Conservation (phyloP, 1,139 yeast genomes). For the Casaregolazyma suthepensis region DNA sequence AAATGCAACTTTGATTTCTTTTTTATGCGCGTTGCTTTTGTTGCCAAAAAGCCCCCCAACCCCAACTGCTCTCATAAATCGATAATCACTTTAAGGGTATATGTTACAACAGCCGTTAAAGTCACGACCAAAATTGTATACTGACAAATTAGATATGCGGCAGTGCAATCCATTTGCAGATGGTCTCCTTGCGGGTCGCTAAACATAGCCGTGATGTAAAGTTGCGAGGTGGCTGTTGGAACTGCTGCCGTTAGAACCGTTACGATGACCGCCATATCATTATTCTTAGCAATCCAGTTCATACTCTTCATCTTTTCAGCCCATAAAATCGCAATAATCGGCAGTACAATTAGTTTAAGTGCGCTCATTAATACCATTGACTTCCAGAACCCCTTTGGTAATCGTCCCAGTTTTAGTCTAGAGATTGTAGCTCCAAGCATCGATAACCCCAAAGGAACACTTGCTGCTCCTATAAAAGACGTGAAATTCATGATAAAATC, state of each 20-base stretch:
- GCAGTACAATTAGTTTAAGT: constrained; percentile 48
- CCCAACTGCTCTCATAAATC: background rate
- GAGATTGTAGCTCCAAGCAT: constrained; percentile 84
- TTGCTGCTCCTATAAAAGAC: constrained; percentile 74
- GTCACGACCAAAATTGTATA: constrained; percentile 56
- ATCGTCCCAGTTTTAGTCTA: constrained; percentile 50
- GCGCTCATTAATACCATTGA: constrained; percentile 42
- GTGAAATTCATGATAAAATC: constrained; percentile 79
- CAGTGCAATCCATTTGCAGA: constrained; percentile 77
- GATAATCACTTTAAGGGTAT: constrained; percentile 28
- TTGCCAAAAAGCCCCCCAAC: background rate
- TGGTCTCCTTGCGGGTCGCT: constrained; percentile 52
- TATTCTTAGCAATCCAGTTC: constrained; percentile 48
- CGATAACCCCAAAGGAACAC: constrained; percentile 80
- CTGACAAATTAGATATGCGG: constrained; percentile 63
- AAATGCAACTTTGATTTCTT: background rate
- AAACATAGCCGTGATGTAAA: constrained; percentile 78
- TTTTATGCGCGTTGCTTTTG: background rate
- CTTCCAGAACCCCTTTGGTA: constrained; percentile 71
- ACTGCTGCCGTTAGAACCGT: constrained; percentile 70
- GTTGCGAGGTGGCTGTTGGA: constrained; percentile 81
- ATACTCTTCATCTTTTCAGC: constrained; percentile 41
- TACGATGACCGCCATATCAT: constrained; percentile 58
- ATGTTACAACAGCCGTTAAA: constrained; percentile 45
- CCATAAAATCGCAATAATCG: constrained; percentile 58